Evolutionary conservation across 805 yeast genomes (phyloP), one percentile per base, ranked within the genome.

Genomic region (Yamadazyma ubonensis): DNA sequence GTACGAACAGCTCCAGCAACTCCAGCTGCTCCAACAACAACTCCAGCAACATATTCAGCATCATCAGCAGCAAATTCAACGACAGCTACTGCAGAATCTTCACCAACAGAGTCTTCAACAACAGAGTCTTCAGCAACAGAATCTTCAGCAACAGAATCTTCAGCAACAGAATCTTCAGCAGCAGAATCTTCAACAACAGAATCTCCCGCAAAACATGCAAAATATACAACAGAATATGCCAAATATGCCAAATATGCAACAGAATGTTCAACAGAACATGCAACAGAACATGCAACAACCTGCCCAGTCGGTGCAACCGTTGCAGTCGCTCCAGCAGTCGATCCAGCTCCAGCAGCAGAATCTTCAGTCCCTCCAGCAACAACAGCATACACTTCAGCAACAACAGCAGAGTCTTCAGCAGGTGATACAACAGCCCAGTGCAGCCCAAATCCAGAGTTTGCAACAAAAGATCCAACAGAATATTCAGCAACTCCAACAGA

Each of bases 1-100:
- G 30, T 27, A 27, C 14, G 30, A 27, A 27, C 30, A 27, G 17
- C 30, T 27, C 7, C 30, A 27, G 17, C 30, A 27, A 27, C 30
- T 27, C 14, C 30, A 27, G 14, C 30, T 6, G 30, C 30, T 27
- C 8, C 30, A 27, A 16, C 30, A 27, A 15, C 30, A 27, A 15
- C 15, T 27, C 11, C 33, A 16, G 32, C 29, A 23, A 34, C 20
- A 29, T 11, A 29, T 18, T 4, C 22, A 18, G 5, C 19, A 29
- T 10, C 33, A 29, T 21, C 33, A 16, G 22, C 33, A 16, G 4
- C 33, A 29, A 18, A 18, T 29, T 10, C 33, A 18, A 21, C 33
- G 17, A 10, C 33, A 5, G 16, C 33, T 16, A 10, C 19, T 11
- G n/a, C 33, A 16, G 12, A 6, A 14, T 12, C 18, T 33, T 9